phyloP scores from a whole-genome alignment of 345 rosid species.

The Rhizophora mangle region DNA sequence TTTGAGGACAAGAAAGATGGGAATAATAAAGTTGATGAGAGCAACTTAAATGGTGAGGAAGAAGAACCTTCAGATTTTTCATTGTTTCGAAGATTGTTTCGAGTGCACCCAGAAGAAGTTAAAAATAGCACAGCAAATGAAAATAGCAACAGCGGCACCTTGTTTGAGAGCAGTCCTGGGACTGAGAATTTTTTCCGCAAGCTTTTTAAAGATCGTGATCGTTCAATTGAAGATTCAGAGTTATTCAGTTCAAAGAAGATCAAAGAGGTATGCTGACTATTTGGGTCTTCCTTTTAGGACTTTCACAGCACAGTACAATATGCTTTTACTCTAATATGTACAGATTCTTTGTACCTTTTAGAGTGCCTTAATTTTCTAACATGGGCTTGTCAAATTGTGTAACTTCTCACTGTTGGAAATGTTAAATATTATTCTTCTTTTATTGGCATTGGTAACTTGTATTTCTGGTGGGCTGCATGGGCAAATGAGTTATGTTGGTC shows the following conservation, averaged over 20 bases:
- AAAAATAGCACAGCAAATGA: conserved; percentile 52
- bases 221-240: conserved; percentile 91
- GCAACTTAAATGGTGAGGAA: conserved; percentile 51
- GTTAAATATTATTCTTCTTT: too few species aligned
- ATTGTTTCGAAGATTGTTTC: conserved; percentile 73
- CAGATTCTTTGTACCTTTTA: too few species aligned
- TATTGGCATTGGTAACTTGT: not conserved
- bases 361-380: too few species aligned
- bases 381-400: not conserved
- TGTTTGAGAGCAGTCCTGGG: conserved; percentile 90
- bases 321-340: not conserved
- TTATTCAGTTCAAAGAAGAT: conserved; percentile 73
- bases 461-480: not conserved
- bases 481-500: not conserved
- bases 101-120: conserved; percentile 90
- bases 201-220: conserved; percentile 91
- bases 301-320: not conserved
- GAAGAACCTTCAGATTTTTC: conserved; percentile 88
- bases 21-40: conserved; percentile 53
- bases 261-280: conserved; percentile 53
- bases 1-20: conserved; percentile 76
- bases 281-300: too few species aligned
- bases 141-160: conserved; percentile 44
- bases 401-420: not conserved
- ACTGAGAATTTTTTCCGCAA: conserved; percentile 95